Base-by-base conservation (phyloP, 805 yeast genomes). In the Tanozyma kutaoensis region DNA sequence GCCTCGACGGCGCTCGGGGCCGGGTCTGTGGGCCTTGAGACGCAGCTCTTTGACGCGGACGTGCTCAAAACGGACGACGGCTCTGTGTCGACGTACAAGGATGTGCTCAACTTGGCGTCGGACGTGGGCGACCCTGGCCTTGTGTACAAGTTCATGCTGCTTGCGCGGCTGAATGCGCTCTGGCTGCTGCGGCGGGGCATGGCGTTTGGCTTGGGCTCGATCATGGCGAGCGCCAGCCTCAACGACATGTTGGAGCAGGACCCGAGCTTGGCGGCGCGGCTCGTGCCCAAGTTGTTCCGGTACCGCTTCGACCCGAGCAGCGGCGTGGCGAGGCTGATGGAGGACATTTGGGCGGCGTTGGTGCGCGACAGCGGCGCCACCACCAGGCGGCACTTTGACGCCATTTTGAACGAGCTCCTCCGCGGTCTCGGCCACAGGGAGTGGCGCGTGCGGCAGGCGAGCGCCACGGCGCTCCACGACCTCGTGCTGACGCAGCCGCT, bases 101-200 rank as follows among this genome's bases (percentile, higher is more conserved):
- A 88, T 50, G 81, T 88, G 17, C 59, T 88, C 39, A 80, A 62
- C 40, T 58, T 88, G 26, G 96, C 98, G 0, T 72, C 91, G 1
- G 98, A 88, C 45, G 93, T 85, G 8, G 97, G 97, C 16, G 95
- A 88, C 50, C 95, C 97, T 10, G 70, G 91, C 37, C 65, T 88
- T 37, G 95, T 88, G 4, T 88, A 88, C 52, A 81, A 84, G 45
- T 88, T 88, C 47, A 84, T 88, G 95, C 74, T 94, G 0, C 55
- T 88, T 30, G 93, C 96, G 0, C 76, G 81, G 35, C 76, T 76
- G 28, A 81, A 95, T 0, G 74, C 91, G 0, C 52, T 86, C 13
- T 88, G 98, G 98, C 70, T 93, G 0, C 80, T 95, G 0, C 63
- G 94, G 46, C 81, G 80, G 37, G 98, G 97, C 27, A 73, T 85